Conservation (phyloP, 139 green algal species). For the Micromonas commoda region DNA sequence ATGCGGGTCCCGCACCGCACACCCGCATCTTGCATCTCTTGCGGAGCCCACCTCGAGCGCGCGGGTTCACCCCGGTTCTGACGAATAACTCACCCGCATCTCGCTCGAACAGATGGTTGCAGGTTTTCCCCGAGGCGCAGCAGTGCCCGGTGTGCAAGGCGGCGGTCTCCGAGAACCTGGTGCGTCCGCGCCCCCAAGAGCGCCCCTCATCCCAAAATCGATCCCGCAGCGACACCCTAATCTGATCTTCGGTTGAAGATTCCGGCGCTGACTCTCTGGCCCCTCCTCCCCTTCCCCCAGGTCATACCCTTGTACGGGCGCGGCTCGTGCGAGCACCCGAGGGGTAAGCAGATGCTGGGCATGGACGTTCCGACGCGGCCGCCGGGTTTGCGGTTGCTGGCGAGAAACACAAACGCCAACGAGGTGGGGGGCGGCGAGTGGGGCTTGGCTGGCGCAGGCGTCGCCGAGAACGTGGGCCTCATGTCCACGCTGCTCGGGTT, state of each 20-base stretch:
- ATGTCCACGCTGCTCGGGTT: constrained; percentile 79
- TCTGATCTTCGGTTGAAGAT: no score
- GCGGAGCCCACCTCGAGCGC: no score
- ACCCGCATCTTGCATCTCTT: no score
- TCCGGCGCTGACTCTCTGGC: no score
- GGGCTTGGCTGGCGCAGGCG: no score
- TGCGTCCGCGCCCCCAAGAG: constrained; percentile 31
- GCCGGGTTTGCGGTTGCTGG: constrained; percentile 23
- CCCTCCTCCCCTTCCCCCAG: no score
- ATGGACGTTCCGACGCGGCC: constrained; percentile 27
- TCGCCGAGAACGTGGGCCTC: constrained; percentile 46
- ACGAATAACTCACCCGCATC: no score
- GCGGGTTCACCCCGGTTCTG: no score
- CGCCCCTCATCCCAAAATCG: neutral
- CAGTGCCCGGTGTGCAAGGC: constrained; percentile 91
- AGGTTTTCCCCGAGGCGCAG: constrained; percentile 54
- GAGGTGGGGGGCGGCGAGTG: no score
- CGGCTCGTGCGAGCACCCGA: no score
- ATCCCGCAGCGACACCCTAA: neutral
- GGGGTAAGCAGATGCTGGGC: constrained; percentile 26
- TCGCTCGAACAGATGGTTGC: constrained; percentile 64
- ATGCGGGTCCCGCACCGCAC: neutral
- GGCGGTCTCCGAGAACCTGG: constrained; percentile 67
- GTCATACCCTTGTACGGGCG: no score
- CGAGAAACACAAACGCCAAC: no score